phyloP scores from a whole-genome alignment of 1,284 basidiomycete species.

The Earliella scabrosa region DNA sequence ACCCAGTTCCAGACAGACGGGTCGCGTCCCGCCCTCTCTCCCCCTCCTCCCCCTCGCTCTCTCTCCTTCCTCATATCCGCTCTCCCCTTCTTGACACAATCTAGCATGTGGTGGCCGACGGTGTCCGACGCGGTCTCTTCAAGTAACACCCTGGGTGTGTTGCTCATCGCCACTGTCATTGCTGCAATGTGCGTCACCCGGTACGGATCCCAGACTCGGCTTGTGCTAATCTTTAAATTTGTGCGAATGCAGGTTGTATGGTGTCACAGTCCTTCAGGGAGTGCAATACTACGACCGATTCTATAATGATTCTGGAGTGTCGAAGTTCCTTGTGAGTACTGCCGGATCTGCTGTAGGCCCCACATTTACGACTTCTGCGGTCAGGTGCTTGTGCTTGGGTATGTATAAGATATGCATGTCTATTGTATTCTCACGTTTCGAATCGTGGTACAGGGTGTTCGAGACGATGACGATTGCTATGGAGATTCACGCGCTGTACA shows the following conservation, averaged over 20 bases:
- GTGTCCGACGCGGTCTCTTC: constrained; percentile 12
- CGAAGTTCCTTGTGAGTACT: constrained; percentile 18
- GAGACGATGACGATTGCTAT: constrained; percentile 20
- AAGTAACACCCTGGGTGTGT: constrained; percentile 17
- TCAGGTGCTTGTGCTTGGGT: constrained; percentile 20
- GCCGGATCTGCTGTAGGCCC: not conserved
- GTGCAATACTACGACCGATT: constrained; percentile 21
- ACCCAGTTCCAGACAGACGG: not conserved
- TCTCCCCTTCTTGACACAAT: not conserved
- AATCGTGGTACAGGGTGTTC: constrained; percentile 1
- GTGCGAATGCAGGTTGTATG: constrained; percentile 14
- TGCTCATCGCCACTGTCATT: constrained; percentile 16
- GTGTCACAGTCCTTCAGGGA: constrained; percentile 19
- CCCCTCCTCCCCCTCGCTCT: not conserved
- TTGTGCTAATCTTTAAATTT: not conserved
- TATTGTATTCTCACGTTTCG: not conserved
- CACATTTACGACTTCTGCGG: not conserved
- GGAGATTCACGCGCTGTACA: constrained; percentile 16
- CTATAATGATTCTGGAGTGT: constrained; percentile 11
- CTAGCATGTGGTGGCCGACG: constrained; percentile 20
- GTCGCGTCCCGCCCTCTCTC: not conserved
- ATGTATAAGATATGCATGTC: no score
- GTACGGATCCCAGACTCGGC: not conserved
- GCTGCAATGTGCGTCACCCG: constrained; percentile 11
- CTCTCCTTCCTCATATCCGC: not conserved